Evolutionary conservation across 2,329 filamentous ascomycete species (phyloP).

Genomic region (Torrubiella hemipterigena): DNA sequence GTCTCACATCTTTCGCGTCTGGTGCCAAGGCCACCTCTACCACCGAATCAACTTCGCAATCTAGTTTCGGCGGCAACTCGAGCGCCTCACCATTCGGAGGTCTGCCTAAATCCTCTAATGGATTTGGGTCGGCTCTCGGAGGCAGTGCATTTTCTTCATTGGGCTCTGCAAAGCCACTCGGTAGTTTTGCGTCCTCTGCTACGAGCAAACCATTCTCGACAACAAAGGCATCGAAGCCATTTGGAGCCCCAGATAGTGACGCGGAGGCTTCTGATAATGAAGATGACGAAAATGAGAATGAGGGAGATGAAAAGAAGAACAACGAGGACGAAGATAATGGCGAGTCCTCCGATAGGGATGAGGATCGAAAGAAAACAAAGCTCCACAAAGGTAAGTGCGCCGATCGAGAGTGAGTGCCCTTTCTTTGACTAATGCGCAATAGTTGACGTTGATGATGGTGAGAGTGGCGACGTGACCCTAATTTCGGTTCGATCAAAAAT

Average conservation of each 20-base stretch:
- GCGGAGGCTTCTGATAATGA: conserved; percentile 34
- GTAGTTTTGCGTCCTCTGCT: conserved; percentile 59
- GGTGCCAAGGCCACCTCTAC: conserved; percentile 14
- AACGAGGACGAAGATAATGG: conserved; percentile 35
- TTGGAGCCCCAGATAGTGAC: conserved; percentile 64
- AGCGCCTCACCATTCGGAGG: conserved; percentile 35
- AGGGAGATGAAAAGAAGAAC: conserved; percentile 24
- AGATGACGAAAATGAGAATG: conserved; percentile 25
- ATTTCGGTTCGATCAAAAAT: conserved; percentile 73
- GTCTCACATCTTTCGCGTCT: conserved; percentile 20
- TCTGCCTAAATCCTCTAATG: conserved; percentile 26
- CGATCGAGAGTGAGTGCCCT: background rate
- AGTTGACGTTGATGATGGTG: conserved; percentile 73
- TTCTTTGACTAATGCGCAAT: conserved; percentile 14
- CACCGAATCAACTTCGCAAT: conserved; percentile 14
- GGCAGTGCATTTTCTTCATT: conserved; percentile 31
- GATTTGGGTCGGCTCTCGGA: conserved; percentile 35
- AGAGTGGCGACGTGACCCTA: conserved; percentile 68
- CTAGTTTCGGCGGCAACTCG: conserved; percentile 30
- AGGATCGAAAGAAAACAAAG: conserved; percentile 51
- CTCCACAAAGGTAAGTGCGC: conserved; percentile 54
- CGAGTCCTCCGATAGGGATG: conserved; percentile 37
- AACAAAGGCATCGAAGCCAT: conserved; percentile 56
- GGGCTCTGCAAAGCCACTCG: conserved; percentile 33
- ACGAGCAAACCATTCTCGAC: conserved; percentile 29